Conservation (phyloP, 2,329 filamentous ascomycete species). For the Raffaelea ambrosiae region DNA sequence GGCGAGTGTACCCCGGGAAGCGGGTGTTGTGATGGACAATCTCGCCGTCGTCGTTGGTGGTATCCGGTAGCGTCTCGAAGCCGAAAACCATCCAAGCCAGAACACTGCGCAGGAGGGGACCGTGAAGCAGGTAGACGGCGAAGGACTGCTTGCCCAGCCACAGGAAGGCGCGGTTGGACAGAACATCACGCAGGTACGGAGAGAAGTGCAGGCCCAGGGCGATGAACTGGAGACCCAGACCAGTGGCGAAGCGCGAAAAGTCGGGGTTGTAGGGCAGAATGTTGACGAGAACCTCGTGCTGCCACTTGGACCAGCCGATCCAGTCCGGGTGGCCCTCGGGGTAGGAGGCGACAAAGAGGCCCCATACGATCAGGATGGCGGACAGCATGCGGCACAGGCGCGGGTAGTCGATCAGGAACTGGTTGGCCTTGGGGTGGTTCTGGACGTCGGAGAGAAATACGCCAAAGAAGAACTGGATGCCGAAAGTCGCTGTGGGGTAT, state of each 20-base stretch:
- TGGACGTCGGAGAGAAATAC: conserved; percentile 54
- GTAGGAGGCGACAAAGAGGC: conserved; percentile 51
- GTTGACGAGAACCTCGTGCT: conserved; percentile 30
- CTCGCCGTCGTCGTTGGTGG: conserved; percentile 26
- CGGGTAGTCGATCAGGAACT: conserved; percentile 36
- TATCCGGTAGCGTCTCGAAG: conserved; percentile 26
- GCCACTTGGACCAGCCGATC: conserved; percentile 42
- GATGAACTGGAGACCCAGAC: conserved; percentile 31
- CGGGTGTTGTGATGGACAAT: conserved; percentile 7
- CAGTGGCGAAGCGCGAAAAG: conserved; percentile 30
- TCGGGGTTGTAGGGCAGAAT: conserved; percentile 40
- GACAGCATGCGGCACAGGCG: conserved; percentile 35
- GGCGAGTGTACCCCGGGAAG: conserved; percentile 25
- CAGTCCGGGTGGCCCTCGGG: conserved; percentile 47
- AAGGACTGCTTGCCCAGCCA: conserved; percentile 58
- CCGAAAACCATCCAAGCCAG: conserved; percentile 53
- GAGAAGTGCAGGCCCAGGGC: conserved; percentile 45
- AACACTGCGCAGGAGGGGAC: conserved; percentile 48
- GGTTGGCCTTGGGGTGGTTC: conserved; percentile 37
- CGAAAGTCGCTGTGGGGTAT: conserved; percentile 32
- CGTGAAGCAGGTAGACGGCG: conserved; percentile 56
- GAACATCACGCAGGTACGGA: conserved; percentile 37
- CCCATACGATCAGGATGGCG: conserved; percentile 38
- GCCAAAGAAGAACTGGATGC: conserved; percentile 53
- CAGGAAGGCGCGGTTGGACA: conserved; percentile 46